Percentiles rank a stretch among this genome's conserved stretches.
Evolutionary conservation across 495 filamentous ascomycete genomes (phyloP).

Genomic region (Aspergillus baeticus): DNA sequence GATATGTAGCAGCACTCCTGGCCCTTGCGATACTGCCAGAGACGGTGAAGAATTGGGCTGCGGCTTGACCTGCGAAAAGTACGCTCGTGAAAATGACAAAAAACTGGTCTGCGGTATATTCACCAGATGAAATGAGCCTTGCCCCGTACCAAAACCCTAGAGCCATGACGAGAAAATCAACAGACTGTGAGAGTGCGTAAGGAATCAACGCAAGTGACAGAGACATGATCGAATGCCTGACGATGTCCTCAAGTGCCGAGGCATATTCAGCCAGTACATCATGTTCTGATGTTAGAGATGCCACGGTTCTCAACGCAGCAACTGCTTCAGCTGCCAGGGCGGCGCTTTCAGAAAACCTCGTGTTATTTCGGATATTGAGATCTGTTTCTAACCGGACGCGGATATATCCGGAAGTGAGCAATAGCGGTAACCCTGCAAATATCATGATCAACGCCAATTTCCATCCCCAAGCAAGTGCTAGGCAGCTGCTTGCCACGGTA

Average conservation of each 20-base stretch:
- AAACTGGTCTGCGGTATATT: conserved; percentile 76
- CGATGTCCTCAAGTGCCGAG: conserved; percentile 59
- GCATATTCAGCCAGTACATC: conserved; percentile 70
- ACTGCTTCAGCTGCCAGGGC: conserved; percentile 89
- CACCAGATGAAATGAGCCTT: conserved; percentile 61
- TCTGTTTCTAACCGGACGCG: conserved; percentile 74
- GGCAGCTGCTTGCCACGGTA: conserved; percentile 32
- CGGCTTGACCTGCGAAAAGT: conserved; percentile 80
- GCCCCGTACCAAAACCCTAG: conserved; percentile 94
- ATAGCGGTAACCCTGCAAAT: conserved; percentile 36
- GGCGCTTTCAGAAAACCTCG: conserved; percentile 49
- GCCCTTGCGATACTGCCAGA: conserved; percentile 45
- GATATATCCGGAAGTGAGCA: conserved; percentile 48
- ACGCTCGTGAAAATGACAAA: conserved; percentile 79
- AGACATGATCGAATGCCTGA: conserved; percentile 62
- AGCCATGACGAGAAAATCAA: conserved; percentile 77
- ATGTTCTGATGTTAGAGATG: conserved; percentile 75
- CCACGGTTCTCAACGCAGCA: conserved; percentile 86
- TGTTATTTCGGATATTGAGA: conserved; percentile 56
- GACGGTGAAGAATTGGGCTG: conserved; percentile 60
- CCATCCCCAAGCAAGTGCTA: conserved; percentile 46
- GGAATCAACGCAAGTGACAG: conserved; percentile 52
- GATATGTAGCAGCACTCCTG: conserved; percentile 42
- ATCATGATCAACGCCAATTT: conserved; percentile 54
- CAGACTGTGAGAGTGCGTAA: conserved; percentile 70